Evolutionary conservation across 2,329 filamentous ascomycete genomes (phyloP).

Genomic region (Pleurostoma richardsiae): DNA sequence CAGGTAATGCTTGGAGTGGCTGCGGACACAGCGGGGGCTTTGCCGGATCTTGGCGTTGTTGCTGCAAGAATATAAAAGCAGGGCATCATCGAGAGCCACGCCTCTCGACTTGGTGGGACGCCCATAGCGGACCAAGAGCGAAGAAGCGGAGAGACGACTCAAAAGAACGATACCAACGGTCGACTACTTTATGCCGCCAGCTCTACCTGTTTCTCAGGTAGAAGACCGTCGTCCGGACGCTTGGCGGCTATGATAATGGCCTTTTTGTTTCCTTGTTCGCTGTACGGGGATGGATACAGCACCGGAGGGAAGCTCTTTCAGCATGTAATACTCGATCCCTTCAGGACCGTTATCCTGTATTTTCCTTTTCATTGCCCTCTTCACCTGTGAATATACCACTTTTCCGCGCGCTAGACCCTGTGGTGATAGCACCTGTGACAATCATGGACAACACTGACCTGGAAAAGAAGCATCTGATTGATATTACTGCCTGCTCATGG

Average conservation of each 20-base stretch:
- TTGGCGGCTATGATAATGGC: conserved; percentile 13
- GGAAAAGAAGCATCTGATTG: too few relatives aligned
- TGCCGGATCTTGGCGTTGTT: not conserved
- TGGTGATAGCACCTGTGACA: too few relatives aligned
- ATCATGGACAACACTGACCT: too few relatives aligned
- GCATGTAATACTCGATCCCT: conserved; percentile 19
- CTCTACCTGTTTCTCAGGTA: too few relatives aligned
- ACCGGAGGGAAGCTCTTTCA: not conserved
- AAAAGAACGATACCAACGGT: too few relatives aligned
- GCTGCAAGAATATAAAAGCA: not conserved
- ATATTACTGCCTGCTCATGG: too few relatives aligned
- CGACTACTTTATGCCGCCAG: too few relatives aligned
- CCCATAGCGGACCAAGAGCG: too few relatives aligned
- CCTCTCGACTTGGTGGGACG: not conserved
- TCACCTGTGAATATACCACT: not conserved
- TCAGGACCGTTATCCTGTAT: conserved; percentile 13
- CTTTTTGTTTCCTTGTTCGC: conserved; percentile 21
- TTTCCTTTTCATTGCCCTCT: not conserved
- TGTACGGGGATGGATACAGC: conserved; percentile 6
- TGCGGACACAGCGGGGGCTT: not conserved
- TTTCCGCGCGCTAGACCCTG: too few relatives aligned
- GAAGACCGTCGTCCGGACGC: not conserved
- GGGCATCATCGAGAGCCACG: not conserved
- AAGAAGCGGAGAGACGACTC: too few relatives aligned
- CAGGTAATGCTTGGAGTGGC: not conserved